A percentile compares a stretch with the other conserved stretches of the same genome.
phyloP scores from a whole-genome alignment of 495 filamentous ascomycete species.

The Chaetomium tenue region DNA sequence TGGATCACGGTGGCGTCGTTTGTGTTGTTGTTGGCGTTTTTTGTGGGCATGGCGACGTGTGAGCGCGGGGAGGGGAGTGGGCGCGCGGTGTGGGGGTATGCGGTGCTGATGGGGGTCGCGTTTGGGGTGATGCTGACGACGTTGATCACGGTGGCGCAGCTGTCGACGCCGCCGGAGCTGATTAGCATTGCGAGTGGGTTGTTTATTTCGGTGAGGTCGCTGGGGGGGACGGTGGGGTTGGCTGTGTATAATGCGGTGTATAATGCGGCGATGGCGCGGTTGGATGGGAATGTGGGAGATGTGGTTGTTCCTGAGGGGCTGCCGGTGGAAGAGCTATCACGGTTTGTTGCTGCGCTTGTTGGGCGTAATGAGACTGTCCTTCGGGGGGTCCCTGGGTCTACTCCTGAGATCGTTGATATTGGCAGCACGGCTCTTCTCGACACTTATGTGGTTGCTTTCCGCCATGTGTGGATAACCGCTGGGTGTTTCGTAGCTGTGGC shows the following conservation, averaged over 20 bases:
- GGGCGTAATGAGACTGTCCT: neutral
- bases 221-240: conserved; percentile 35
- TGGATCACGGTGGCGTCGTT: neutral
- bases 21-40: neutral
- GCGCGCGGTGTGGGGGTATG: conserved; percentile 29
- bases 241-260: neutral
- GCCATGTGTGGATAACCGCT: conserved; percentile 35
- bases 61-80: neutral
- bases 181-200: conserved; percentile 37
- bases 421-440: conserved; percentile 27
- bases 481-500: conserved; percentile 31
- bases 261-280: neutral
- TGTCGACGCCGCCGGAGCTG: conserved; percentile 36
- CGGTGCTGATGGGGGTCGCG: conserved; percentile 32
- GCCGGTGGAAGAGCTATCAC: neutral
- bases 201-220: conserved; percentile 35
- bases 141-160: conserved; percentile 37
- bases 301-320: neutral
- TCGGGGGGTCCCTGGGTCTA: neutral
- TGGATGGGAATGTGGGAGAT: neutral
- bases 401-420: neutral
- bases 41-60: neutral
- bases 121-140: conserved; percentile 33
- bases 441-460: conserved; percentile 30
- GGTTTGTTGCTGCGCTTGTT: neutral